A percentile compares a stretch with the other conserved stretches of the same genome.
Evolutionary conservation across 2,329 filamentous ascomycete species (phyloP).

Genomic region (Botrytis deweyae): DNA sequence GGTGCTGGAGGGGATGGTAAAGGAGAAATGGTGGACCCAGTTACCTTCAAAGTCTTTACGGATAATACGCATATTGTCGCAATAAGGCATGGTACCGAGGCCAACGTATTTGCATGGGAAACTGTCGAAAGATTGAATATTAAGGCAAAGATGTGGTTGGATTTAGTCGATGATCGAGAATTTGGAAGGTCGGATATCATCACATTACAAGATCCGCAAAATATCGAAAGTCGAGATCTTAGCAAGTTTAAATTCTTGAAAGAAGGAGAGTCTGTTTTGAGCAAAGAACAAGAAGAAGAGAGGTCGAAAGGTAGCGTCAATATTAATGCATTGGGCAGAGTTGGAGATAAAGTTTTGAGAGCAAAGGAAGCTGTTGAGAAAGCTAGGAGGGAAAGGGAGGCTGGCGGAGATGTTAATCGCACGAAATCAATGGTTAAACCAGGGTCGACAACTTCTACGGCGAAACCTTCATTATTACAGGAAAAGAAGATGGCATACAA

Average conservation of each 20-base stretch:
- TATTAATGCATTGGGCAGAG: constrained; percentile 72
- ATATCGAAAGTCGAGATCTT: constrained; percentile 76
- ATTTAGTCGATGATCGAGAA: constrained; percentile 81
- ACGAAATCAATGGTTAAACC: constrained; percentile 44
- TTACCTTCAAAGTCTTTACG: constrained; percentile 96
- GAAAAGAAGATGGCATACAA: constrained; percentile 71
- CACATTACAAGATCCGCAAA: constrained; percentile 93
- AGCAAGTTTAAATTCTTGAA: constrained; percentile 86
- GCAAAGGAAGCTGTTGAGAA: constrained; percentile 94
- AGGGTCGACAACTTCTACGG: constrained; percentile 37
- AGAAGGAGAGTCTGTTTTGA: constrained; percentile 71
- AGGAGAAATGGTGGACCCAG: constrained; percentile 89
- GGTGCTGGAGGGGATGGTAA: constrained; percentile 58
- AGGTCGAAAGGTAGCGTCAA: constrained; percentile 71
- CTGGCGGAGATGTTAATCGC: constrained; percentile 58
- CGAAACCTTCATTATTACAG: constrained; percentile 48
- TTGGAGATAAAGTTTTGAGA: constrained; percentile 78
- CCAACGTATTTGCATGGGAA: constrained; percentile 96
- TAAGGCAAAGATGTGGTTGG: constrained; percentile 93
- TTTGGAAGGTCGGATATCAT: constrained; percentile 92
- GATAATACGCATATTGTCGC: constrained; percentile 98
- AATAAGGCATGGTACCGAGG: constrained; percentile 73
- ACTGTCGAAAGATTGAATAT: constrained; percentile 94
- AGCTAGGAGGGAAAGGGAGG: constrained; percentile 71
- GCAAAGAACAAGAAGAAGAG: constrained; percentile 68